Evolutionary conservation across 2,329 filamentous ascomycete species (phyloP).

Genomic region (Acrocalymma vagum): DNA sequence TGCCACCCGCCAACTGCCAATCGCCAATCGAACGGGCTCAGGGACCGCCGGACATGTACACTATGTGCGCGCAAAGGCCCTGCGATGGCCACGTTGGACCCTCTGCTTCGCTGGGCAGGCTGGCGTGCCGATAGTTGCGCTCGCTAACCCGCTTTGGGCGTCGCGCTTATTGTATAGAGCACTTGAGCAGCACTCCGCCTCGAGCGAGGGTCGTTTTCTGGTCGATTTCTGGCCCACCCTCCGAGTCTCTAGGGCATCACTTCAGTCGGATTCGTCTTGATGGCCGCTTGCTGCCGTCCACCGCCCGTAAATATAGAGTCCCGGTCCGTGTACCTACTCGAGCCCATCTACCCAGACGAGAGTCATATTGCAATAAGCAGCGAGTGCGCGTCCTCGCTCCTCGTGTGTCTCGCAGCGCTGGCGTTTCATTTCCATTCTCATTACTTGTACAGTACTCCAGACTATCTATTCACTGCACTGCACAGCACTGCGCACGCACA

Average conservation of each 20-base stretch:
- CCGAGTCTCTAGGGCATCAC: slow-evolving; percentile 18
- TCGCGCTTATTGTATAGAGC: slow-evolving; percentile 12
- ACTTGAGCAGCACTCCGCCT: slow-evolving; percentile 20
- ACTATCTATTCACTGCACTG: too few species aligned
- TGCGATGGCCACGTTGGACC: slow-evolving; percentile 16
- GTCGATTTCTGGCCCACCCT: slow-evolving; percentile 13
- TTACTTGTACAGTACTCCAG: too few species aligned
- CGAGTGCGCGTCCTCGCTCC: background rate
- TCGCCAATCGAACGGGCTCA: too few species aligned
- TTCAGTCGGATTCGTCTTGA: slow-evolving; percentile 2
- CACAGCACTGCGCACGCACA: too few species aligned
- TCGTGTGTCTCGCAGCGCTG: too few species aligned
- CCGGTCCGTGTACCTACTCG: slow-evolving; percentile 32
- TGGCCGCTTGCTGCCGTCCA: slow-evolving; percentile 6
- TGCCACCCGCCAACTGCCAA: too few species aligned
- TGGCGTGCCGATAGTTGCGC: too few species aligned
- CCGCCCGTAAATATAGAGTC: slow-evolving; percentile 23
- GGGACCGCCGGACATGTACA: too few species aligned
- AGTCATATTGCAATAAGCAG: slow-evolving; percentile 32
- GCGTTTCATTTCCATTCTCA: too few species aligned
- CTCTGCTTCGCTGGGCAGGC: slow-evolving; percentile 3
- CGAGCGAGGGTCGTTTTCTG: slow-evolving; percentile 17
- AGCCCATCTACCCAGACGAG: too few species aligned
- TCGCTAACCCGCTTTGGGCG: slow-evolving; percentile 11
- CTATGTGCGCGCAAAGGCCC: slow-evolving; percentile 24